Evolutionary conservation across 495 filamentous ascomycete genomes (phyloP).

Genomic region (Penicillium pancosmium): DNA sequence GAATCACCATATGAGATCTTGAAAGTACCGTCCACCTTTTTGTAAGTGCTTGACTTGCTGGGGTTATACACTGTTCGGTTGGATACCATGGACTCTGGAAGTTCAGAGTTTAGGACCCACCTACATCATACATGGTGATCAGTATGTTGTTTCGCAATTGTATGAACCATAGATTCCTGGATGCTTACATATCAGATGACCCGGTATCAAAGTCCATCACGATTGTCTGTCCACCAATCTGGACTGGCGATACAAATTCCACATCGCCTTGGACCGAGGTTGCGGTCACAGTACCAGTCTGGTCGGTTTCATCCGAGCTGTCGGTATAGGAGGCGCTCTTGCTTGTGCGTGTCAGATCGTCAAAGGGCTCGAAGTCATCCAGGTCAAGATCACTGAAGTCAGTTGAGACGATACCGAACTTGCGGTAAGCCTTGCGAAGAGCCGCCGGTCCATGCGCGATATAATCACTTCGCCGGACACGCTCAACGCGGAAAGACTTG

Average conservation of each 20-base stretch:
- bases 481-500: constrained; percentile 62
- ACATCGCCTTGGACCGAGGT: constrained; percentile 63
- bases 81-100: constrained; percentile 43
- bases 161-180: constrained; percentile 8
- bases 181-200: constrained; percentile 76
- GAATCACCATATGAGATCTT: constrained; percentile 76
- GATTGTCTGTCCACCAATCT: constrained; percentile 72
- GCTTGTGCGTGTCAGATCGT: constrained; percentile 22
- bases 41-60: constrained; percentile 57
- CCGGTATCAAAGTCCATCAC: constrained; percentile 84
- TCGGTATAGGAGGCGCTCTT: constrained; percentile 20
- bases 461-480: constrained; percentile 55
- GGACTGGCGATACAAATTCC: constrained; percentile 72
- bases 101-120: constrained; percentile 76
- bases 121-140: constrained; percentile 28
- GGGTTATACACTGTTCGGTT: constrained; percentile 68
- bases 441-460: constrained; percentile 57
- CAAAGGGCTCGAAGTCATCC: constrained; percentile 38
- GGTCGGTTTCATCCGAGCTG: constrained; percentile 25
- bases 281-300: constrained; percentile 60
- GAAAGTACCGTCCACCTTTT: constrained; percentile 56
- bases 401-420: constrained; percentile 54
- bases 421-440: constrained; percentile 63
- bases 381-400: constrained; percentile 32
- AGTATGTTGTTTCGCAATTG: constrained; percentile 9